Percentiles rank a stretch among this genome's conserved stretches.
phyloP scores from a whole-genome alignment of 169 alveolate genomes.

The Plasmodium inui region DNA sequence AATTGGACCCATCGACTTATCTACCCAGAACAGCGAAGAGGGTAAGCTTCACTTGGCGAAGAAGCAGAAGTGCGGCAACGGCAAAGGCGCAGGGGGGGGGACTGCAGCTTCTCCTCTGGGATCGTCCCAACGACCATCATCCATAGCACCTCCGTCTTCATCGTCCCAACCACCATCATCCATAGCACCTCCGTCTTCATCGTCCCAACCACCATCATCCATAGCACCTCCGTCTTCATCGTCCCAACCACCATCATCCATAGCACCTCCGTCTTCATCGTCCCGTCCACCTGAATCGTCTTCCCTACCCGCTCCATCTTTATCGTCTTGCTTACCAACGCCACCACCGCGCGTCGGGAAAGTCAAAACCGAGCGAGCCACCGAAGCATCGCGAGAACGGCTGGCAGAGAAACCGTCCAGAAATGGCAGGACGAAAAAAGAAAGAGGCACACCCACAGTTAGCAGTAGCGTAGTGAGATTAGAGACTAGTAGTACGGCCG shows the following conservation, averaged over 20 bases:
- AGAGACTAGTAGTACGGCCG: neutral
- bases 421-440: neutral
- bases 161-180: neutral
- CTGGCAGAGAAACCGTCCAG: neutral
- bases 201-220: neutral
- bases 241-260: too few species aligned
- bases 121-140: neutral
- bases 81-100: neutral
- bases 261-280: too few species aligned
- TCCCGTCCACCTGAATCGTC: neutral
- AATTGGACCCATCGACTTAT: neutral
- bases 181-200: neutral
- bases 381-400: neutral
- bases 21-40: neutral
- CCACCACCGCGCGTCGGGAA: neutral
- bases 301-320: neutral
- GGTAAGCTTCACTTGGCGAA: conserved; percentile 11
- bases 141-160: neutral
- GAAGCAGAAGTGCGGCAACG: neutral
- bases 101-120: neutral
- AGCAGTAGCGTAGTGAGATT: neutral
- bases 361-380: neutral
- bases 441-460: neutral
- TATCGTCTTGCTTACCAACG: neutral
- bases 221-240: too few species aligned